Evolutionary conservation across 805 yeast species (phyloP).

Genomic region (Starmerella apis): DNA sequence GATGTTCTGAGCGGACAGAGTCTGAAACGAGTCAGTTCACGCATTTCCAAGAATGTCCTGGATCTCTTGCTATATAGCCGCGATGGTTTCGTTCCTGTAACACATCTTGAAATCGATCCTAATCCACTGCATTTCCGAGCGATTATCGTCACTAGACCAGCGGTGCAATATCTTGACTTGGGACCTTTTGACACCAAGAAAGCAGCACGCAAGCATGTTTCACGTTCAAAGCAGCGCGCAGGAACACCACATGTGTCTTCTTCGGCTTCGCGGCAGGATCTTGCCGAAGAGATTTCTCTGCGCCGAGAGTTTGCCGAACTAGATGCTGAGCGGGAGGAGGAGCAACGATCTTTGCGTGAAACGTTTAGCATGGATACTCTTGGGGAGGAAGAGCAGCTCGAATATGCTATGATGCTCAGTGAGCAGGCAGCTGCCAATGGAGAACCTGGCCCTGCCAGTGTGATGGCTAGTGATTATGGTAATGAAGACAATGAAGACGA

Average conservation of each 20-base stretch:
- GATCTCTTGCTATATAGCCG: conserved; percentile 21
- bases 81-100: conserved; percentile 24
- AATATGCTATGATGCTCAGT: conserved; percentile 30
- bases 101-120: conserved; percentile 27
- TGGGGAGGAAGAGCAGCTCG: conserved; percentile 30
- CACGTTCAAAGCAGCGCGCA: conserved; percentile 2
- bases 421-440: conserved; percentile 12
- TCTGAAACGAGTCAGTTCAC: conserved; percentile 27
- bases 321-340: conserved; percentile 23
- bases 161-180: conserved; percentile 28
- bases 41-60: conserved; percentile 26
- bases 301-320: conserved; percentile 24
- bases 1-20: conserved; percentile 27
- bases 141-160: conserved; percentile 25
- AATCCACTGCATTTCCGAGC: conserved; percentile 29
- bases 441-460: neutral
- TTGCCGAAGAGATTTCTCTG: conserved; percentile 24
- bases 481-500: neutral
- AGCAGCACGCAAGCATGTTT: neutral
- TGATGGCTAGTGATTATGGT: neutral
- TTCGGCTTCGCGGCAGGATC: conserved; percentile 13
- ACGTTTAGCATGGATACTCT: conserved; percentile 18
- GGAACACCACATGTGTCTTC: neutral
- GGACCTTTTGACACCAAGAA: conserved; percentile 16
- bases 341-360: conserved; percentile 16